Percentiles rank a stretch among this genome's conserved stretches.
Evolutionary conservation across 2,329 filamentous ascomycete species (phyloP).

Genomic region (Fusarium duplospermum): DNA sequence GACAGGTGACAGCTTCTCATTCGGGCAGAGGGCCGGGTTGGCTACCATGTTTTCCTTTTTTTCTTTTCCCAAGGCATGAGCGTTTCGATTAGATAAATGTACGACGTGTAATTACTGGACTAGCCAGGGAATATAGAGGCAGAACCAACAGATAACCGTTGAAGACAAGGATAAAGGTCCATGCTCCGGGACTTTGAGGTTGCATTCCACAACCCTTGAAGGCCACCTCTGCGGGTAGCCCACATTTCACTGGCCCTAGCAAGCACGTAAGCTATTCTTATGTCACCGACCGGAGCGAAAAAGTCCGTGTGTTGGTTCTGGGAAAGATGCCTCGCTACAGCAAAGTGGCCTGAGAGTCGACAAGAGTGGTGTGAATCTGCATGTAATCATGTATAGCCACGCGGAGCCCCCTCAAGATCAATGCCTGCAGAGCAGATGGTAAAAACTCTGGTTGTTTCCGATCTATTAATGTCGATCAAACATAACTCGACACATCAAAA

Average conservation of each 20-base stretch:
- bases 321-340: not conserved
- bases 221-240: not conserved
- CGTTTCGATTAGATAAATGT: constrained; percentile 2
- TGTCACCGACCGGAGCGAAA: not conserved
- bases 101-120: constrained; percentile 5
- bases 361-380: not conserved
- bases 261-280: not conserved
- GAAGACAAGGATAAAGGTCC: not conserved
- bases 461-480: constrained; percentile 2
- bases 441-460: not conserved
- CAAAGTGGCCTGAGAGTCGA: constrained; percentile 1
- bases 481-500: not conserved
- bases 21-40: not conserved
- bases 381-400: not conserved
- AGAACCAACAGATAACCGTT: not conserved
- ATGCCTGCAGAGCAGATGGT: not conserved
- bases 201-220: not conserved
- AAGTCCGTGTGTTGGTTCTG: not conserved
- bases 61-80: not conserved
- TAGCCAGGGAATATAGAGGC: not conserved
- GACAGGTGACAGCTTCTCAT: not conserved
- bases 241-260: not conserved
- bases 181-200: constrained; percentile 2
- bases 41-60: not conserved
- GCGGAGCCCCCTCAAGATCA: not conserved